Evolutionary conservation across 2,329 filamentous ascomycete genomes (phyloP), one percentile per base, ranked within the genome.

Genomic region (Fonsecaea nubica): DNA sequence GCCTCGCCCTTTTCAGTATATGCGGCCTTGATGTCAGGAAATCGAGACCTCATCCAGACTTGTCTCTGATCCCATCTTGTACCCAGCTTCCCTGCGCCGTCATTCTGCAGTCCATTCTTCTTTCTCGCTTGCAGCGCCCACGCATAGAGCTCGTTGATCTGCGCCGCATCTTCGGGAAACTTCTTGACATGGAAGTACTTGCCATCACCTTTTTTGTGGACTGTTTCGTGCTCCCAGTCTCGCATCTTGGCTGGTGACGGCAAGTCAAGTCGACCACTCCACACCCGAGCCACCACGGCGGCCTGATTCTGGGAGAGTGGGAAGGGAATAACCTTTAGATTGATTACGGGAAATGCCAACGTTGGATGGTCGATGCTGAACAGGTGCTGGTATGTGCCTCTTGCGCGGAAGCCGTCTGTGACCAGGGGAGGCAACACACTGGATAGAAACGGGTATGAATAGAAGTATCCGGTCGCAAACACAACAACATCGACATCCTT

Each of bases 381-480:
- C 9, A 97, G 74, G 73, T 98, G 92, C 71, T 92, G 84, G 76
- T 93, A 97, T 2, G 93, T 79, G 38, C 90, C 87, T 67, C 89
- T 82, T 0, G 93, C 88, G 33, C 90, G 85, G 38, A 84, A 85
- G 0, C 93, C 93, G 62, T 88, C 85, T 0, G 86, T 88, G 63
- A 93, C 83, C 1, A 92, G 75, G 1, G 59, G 32, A 2, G 67
- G 58, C 7, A 54, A 56, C 18, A 67, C 25, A 2, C 36, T 40
- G 2, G 78, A 76, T 3, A 89, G 76, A 74, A 97, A 97, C 0
- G 93, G 92, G 65, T 90, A 91, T 4, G 89, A 89, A 78, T 92
- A 97, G 64, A 96, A 86, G 74, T 96, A 98, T 0, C 94, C 94
- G 0, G 94, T 97, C 76, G 92, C 93, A 77, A 94, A 97, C 33